Evolutionary conservation across 768 basidiomycete species (phyloP), one percentile per base, ranked within the genome.

Genomic region (Pulveroboletus sp.): DNA sequence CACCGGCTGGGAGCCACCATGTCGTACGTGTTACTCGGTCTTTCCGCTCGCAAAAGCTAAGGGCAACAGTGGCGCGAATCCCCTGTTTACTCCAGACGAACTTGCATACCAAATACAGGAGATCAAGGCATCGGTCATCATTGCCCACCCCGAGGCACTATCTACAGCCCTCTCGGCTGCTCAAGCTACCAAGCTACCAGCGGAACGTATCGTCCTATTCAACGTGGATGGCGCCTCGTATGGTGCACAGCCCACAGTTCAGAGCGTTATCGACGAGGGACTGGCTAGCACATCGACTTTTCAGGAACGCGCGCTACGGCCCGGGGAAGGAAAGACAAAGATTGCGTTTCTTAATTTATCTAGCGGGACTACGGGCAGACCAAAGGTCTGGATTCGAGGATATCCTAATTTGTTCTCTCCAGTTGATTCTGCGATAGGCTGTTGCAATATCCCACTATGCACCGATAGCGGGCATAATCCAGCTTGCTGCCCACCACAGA

Each of bases 361-460:
- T 0, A 86, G 85, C 18, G 84, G 84, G 21, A 89, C 86, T 0
- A 89, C 87, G 2, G 86, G 87, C 1, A 78, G 71, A 52, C 86
- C 87, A 0, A 86, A 89, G 78, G 83, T 81, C 46, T n/a, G 53
- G 17, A 21, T 30, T 39, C 24, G 13, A 9, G n/a, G 17, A 14
- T 24, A 17, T 11, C 1, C 1, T 24, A 26, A 5, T 6, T 15
- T 21, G 4, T 43, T 39, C 5, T 45, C 27, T 6, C 6, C 7
- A 0, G 40, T 13, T 47, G 24, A 47, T 39, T 4, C 18, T 10
- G 28, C 8, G 26, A 11, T 42, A 81, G 79, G 81, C 82, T 14
- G 77, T 84, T 15, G 79, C 79, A 3, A 82, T 83, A 56, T 73
- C 80, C 6, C 83, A 84, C 58, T 76, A 75, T 61, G 67, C 81